Base-by-base conservation (phyloP, 305 asterid species). In the Fraxinus nigra region DNA sequence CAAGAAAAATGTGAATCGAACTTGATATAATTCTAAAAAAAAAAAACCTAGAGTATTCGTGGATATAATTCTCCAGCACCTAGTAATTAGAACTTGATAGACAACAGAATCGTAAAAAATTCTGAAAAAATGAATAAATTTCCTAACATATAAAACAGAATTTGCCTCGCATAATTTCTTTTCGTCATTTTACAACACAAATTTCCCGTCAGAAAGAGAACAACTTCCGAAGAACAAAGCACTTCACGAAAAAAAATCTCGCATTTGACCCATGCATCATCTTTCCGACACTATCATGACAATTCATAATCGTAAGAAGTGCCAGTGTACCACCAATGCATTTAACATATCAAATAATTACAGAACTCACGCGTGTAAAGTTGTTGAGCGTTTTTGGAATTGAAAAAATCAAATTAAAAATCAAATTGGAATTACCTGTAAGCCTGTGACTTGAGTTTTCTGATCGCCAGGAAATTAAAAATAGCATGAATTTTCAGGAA, bases 371-470 rank as follows among this genome's bases (percentile, higher is more conserved):
- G 72, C 33, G 13, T 63, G 72, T 63, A 63, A 63, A 9, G 33
- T 26, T 24, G 72, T 63, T 5, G n/a, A 16, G 73, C 73, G 10
- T 24, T 26, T 65, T 65, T 26, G 73, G 35, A 65, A 26, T 4
- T 65, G 73, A 48, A 70, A 35, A 1, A 67, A 13, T 8, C 32
- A 37, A 86, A 22, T 51, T 30, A 1, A 75, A 82, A 75, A 37
- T 72, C 59, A 30, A 72, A 81, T 40, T 24, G 82, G 75, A 87
- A 70, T 84, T 83, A 86, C 89, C 90, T 86, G 81, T 78, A 72
- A 70, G 84, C 87, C 90, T 85, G 79, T 76, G 72, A 72, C 75
- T 80, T 7, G 78, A 77, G 76, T 67, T 63, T 76, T 77, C 87
- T 82, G 90, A 89, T 88, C 88, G 69, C 85, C 79, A 30, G 33